A percentile compares a stretch with the other conserved stretches of the same genome.
Evolutionary conservation across 371 early-diverging fungal species (phyloP).

Genomic region (Batrachochytrium dendrobatidis): DNA sequence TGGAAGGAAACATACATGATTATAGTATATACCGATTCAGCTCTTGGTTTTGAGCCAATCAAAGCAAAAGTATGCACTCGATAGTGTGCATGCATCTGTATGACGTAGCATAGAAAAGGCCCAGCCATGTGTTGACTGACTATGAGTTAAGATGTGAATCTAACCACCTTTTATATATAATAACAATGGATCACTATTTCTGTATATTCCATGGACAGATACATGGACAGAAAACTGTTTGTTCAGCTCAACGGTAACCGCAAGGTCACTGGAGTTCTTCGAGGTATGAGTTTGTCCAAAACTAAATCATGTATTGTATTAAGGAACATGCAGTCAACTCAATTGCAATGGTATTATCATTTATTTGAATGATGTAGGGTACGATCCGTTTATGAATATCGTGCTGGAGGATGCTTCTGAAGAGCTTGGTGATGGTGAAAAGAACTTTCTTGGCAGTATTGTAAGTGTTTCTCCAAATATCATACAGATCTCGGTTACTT

Average conservation of each 20-base stretch:
- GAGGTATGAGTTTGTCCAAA: conserved; percentile 35
- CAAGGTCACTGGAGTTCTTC: conserved; percentile 84
- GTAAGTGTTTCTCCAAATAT: conserved; percentile 62
- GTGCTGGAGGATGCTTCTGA: conserved; percentile 94
- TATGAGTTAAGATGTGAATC: no score
- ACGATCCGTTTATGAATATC: conserved; percentile 97
- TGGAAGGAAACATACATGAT: no score
- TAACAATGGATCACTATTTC: background rate
- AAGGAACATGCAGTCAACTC: background rate
- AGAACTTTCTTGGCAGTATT: conserved; percentile 74
- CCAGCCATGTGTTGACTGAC: no score
- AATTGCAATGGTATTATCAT: background rate
- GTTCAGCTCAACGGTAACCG: conserved; percentile 89
- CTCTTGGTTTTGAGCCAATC: no score
- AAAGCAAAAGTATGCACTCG: no score
- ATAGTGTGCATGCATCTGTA: no score
- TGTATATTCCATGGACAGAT: conserved; percentile 42
- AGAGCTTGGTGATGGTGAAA: conserved; percentile 62
- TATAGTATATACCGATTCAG: no score
- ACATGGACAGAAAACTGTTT: conserved; percentile 92
- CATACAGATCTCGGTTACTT: no score
- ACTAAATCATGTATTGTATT: background rate
- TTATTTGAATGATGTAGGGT: conserved; percentile 52
- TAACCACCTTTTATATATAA: no score
- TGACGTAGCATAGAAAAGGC: no score